Evolutionary conservation across 108 stramenopile genomes (phyloP), one percentile per base, ranked within the genome.

Genomic region (Nitzschia sp.): DNA sequence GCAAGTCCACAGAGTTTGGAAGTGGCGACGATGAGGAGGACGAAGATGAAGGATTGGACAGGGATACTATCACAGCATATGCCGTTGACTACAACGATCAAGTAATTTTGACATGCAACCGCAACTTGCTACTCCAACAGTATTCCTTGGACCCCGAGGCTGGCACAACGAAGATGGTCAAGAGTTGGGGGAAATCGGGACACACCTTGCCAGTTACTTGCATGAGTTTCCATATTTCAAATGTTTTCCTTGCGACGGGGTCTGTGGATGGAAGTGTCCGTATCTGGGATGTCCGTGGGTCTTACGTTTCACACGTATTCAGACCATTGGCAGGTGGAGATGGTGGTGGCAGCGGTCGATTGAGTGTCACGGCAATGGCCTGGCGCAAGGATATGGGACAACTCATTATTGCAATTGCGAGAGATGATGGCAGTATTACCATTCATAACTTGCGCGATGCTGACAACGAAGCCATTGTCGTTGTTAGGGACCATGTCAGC

Each of bases 401-500:
- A 20, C 71, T 94, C 37, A 53, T 86, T 10, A 37, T 94, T 46
- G 93, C 88, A 38, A 80, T 94, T 61, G 90, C 83, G 12, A 56
- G 90, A 29, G 93, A 94, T 56, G 88, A 91, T 72, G 92, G 92
- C 26, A 84, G 83, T 22, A 81, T 94, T 34, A 63, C 83, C 10
- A 80, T 94, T 69, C 86, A 91, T 67, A 77, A 94, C 75, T 75
- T 94, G 67, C 69, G 86, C 39, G 65, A 85, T 19, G 44, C 58
- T 0, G 72, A 86, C 21, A 38, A 76, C 10, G 70, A 71, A 24
- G 63, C 75, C 17, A 70, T 87, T 17, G 80, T 86, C 6, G 83
- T 89, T 19, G 53, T 95, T 51, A 67, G 78, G 10, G 94, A 93
- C 78, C 97, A 97, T 81, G 72, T 96, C 22, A 88, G 92, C 46